Evolutionary conservation across 257 asterid genomes (phyloP), one percentile per base, ranked within the genome.

Genomic region (Solanum pennellii): DNA sequence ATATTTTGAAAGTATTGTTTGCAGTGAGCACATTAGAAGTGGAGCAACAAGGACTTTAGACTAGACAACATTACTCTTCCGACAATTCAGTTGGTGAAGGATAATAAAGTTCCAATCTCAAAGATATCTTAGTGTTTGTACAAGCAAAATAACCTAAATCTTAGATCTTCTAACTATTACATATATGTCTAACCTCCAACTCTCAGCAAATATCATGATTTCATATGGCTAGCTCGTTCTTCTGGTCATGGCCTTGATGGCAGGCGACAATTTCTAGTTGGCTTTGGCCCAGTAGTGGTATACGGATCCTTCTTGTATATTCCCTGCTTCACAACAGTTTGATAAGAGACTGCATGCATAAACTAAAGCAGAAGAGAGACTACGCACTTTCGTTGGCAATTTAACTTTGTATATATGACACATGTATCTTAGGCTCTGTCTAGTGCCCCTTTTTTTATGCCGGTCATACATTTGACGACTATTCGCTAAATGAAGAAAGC

Each of bases 381-480:
- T 10, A 15, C 87, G 62, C 90, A 92, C 88, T 92, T 92, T 91
- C 91, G 92, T 89, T 87, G 21, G 68, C 47, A 41, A 76, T 56
- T 89, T 88, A 90, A 68, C 62, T 83, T 83, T 92, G 92, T 93
- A 93, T 92, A 91, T 91, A 90, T 91, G 83, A 74, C 85, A 83
- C 84, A 56, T 88, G 85, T 89, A 74, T 89, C 69, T 65, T 91
- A 92, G 90, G 90, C 82, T 84, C 77, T 83, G 91, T 90, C 86
- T 89, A 91, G 94, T 85, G 91, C 86, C 93, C 92, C 92, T 90
- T 91, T 92, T 92, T 93, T 91, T 77, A 90, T 88, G 90, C 87
- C 71, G 90, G 88, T 87, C 91, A 87, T 88, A 87, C 89, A 92
- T 88, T 83, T 85, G 83, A 87, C 92, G 84, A 89, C 71, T 72